Evolutionary conservation across 495 filamentous ascomycete species (phyloP), one percentile per base, ranked within the genome.

Genomic region (Podospora sp.): DNA sequence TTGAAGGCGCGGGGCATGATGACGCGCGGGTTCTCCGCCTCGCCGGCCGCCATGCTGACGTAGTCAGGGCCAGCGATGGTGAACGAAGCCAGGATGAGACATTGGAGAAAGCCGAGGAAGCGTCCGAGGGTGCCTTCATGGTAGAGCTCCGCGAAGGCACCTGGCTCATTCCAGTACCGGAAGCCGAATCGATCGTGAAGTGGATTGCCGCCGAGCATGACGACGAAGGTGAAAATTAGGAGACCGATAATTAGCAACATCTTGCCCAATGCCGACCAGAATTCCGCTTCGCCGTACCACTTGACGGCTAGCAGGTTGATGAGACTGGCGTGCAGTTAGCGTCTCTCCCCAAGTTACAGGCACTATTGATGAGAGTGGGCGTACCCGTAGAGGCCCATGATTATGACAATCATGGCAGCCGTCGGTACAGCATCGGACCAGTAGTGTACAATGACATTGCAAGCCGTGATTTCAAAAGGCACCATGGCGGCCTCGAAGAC

Each of bases 31-130:
- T 90, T 89, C 69, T 90, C 84, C 4, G 90, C 84, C 72, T 95
- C 91, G 36, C 90, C 91, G 6, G 91, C 90, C 0, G 89, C 68
- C 88, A 93, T 92, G 61, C 86, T 84, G 53, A 94, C 86, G 74
- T 93, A 94, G 66, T 93, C 91, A 0, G 90, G 91, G 0, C 91
- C 91, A n/a, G 89, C 88, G 60, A 93, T 88, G 21, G 90, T 93
- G 74, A 93, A 94, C 62, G 87, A 87, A n/a, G 91, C 91, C 67
- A 87, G 85, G 73, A 89, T 90, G 2, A 95, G 77, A 70, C 88
- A 87, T 26, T 86, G 84, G 24, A 93, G 77, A 64, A 93, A 90
- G 0, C 91, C 91, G 26, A 91, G 77, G 68, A 89, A 93, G n/a
- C 85, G 83, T 33, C 92, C 92, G 0, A 89, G 78, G 20, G 74